These are phyloP conservation scores for Aspergillus bridgeri DNA, from an alignment of 495 filamentous ascomycete genomes.

Conservation along the genomic window DNA sequence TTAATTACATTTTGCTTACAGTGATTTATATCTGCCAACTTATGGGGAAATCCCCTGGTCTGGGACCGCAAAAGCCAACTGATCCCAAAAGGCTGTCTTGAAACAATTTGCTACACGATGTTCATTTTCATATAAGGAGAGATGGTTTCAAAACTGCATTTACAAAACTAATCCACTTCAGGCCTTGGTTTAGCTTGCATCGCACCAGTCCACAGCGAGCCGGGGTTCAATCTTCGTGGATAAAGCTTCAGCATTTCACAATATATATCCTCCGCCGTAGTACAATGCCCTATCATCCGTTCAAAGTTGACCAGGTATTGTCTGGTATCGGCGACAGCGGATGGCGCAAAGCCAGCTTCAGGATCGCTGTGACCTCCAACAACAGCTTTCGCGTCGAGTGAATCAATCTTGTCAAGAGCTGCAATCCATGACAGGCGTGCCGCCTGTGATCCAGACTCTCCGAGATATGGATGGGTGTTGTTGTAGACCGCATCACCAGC, in stretches of 20 bases:
- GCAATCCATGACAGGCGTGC: neutral
- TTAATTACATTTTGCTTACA: too few relatives aligned
- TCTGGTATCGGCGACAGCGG: neutral
- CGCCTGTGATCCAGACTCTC: neutral
- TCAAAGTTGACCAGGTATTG: neutral
- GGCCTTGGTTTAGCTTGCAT: too few relatives aligned
- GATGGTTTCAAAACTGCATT: too few relatives aligned
- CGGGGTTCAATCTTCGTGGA: neutral
- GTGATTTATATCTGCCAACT: too few relatives aligned
- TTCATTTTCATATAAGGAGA: too few relatives aligned
- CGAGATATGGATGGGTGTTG: slow-evolving; percentile 2
- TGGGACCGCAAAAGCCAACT: too few relatives aligned
- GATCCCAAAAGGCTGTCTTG: too few relatives aligned
- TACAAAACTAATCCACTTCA: too few relatives aligned
- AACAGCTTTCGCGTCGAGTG: neutral
- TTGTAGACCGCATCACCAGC: slow-evolving; percentile 2
- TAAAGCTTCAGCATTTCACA: neutral
- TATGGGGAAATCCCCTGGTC: too few relatives aligned
- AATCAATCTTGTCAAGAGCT: neutral
- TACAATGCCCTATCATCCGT: neutral
- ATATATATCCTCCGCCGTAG: neutral
- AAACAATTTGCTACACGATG: too few relatives aligned
- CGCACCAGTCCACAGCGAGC: neutral
- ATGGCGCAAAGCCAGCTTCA: neutral
- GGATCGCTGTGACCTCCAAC: slow-evolving; percentile 2